phyloP scores from a whole-genome alignment of 208 protist genomes.

The Lotmaria passim region DNA sequence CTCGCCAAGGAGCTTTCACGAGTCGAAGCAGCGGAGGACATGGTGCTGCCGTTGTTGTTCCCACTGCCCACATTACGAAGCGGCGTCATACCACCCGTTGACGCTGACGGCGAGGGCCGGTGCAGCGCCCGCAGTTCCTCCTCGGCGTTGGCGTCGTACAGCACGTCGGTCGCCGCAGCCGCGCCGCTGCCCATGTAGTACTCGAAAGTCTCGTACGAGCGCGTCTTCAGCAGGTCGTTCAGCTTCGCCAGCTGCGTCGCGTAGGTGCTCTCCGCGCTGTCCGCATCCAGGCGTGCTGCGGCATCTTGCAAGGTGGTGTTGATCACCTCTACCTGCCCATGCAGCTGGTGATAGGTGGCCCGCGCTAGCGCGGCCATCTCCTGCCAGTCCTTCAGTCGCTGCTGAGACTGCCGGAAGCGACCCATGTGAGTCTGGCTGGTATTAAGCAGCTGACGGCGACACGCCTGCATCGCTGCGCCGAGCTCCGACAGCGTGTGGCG shows the following conservation, averaged over 20 bases:
- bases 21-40: conserved; percentile 11
- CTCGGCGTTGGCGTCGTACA: conserved; percentile 28
- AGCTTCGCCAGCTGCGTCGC: conserved; percentile 36
- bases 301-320: conserved; percentile 36
- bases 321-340: conserved; percentile 42
- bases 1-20: conserved; percentile 18
- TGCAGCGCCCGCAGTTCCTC: conserved; percentile 34
- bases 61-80: neutral
- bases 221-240: conserved; percentile 42
- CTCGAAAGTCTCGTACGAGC: conserved; percentile 43
- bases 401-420: conserved; percentile 50
- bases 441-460: conserved; percentile 29
- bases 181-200: conserved; percentile 34
- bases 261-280: conserved; percentile 20
- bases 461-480: conserved; percentile 9
- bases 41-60: neutral
- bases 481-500: conserved; percentile 34
- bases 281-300: conserved; percentile 36
- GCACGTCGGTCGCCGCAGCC: conserved; percentile 13
- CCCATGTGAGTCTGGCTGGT: conserved; percentile 36
- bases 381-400: conserved; percentile 68
- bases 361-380: conserved; percentile 40
- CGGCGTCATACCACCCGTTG: conserved; percentile 15
- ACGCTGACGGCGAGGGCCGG: conserved; percentile 19
- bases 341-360: conserved; percentile 37